Conservation (phyloP, 148 eudicot genomes). For the Fagopyrum esculentum region DNA sequence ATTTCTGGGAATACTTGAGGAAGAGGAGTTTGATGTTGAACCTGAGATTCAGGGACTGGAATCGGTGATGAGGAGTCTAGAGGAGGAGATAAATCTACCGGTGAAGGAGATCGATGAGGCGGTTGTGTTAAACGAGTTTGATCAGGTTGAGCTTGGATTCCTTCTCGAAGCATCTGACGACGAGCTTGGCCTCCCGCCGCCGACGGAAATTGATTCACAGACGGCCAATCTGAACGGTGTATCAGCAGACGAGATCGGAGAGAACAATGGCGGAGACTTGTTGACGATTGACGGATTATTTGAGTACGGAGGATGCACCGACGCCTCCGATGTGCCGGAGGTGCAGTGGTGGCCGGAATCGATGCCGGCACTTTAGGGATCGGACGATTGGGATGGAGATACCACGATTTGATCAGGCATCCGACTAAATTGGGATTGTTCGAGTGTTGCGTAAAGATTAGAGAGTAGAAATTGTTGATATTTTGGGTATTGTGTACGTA, state of each 20-base stretch:
- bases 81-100: slow-evolving; percentile 27
- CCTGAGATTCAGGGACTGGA: slow-evolving; percentile 26
- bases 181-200: slow-evolving; percentile 44
- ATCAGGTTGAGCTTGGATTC: slow-evolving; percentile 29
- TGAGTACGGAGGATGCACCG: not conserved
- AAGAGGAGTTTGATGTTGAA: slow-evolving; percentile 19
- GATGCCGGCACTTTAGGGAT: slow-evolving; percentile 13
- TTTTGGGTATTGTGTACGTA: not conserved
- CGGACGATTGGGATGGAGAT: not conserved
- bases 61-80: slow-evolving; percentile 34
- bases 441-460: not conserved
- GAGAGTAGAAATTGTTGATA: not conserved
- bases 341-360: slow-evolving; percentile 14
- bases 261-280: not conserved
- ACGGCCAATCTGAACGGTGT: not conserved
- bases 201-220: not conserved
- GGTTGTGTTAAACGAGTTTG: not conserved
- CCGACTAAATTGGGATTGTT: not conserved
- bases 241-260: not conserved
- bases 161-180: slow-evolving; percentile 43
- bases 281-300: slow-evolving; percentile 16
- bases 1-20: slow-evolving; percentile 29
- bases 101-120: not conserved
- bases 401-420: not conserved
- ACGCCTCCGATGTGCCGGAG: slow-evolving; percentile 16